phyloP scores from a whole-genome alignment of 2,329 filamentous ascomycete genomes.

The Aspergillus transmontanensis region DNA sequence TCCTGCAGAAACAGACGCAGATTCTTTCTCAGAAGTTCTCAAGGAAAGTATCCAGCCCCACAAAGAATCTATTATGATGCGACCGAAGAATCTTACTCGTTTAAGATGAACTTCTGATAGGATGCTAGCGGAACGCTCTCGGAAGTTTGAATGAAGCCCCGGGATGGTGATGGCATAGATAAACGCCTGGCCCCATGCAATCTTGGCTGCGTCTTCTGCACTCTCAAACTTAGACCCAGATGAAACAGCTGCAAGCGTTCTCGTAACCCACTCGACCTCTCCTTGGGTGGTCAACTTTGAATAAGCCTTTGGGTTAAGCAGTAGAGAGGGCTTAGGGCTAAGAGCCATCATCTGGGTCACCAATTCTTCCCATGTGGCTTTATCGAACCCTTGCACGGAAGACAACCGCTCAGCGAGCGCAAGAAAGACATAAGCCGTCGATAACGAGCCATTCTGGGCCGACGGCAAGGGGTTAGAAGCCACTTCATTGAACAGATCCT shows the following conservation, averaged over 20 bases:
- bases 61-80: conserved; percentile 69
- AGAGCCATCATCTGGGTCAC: conserved; percentile 66
- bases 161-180: conserved; percentile 75
- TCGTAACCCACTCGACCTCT: conserved; percentile 76
- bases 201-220: conserved; percentile 51
- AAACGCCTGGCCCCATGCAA: conserved; percentile 80
- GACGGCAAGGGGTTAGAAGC: conserved; percentile 75
- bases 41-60: conserved; percentile 76
- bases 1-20: conserved; percentile 66
- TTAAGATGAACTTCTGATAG: conserved; percentile 68
- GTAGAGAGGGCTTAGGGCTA: conserved; percentile 82
- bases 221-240: conserved; percentile 55
- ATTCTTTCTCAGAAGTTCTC: conserved; percentile 77
- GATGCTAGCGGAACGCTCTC: conserved; percentile 62
- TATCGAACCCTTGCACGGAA: conserved; percentile 56
- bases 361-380: conserved; percentile 52
- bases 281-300: conserved; percentile 74
- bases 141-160: conserved; percentile 61
- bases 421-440: conserved; percentile 73
- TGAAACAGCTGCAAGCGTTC: conserved; percentile 67
- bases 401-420: conserved; percentile 63
- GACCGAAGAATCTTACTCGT: conserved; percentile 60
- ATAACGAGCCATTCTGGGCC: conserved; percentile 79
- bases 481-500: conserved; percentile 75
- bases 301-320: conserved; percentile 83